Evolutionary conservation across 257 asterid species (phyloP), one percentile per base, ranked within the genome.

Genomic region (Petunia axillaris): DNA sequence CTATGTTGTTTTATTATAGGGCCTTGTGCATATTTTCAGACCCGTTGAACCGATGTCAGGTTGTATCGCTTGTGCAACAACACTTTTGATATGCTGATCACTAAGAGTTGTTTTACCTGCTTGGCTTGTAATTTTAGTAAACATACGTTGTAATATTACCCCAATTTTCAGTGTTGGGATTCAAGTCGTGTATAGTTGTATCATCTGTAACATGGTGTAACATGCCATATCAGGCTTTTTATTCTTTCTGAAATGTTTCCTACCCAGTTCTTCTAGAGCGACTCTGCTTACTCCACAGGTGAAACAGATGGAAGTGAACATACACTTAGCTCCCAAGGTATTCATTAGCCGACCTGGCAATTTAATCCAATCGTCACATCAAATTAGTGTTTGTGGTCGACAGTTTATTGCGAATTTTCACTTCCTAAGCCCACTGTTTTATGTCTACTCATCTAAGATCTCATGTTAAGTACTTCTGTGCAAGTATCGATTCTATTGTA

Each of bases 41-140:
- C 36, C 37, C 37, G 9, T 59, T 7, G 76, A 44, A 68, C 10
- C 7, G 4, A 50, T 48, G 59, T 39, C 43, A 54, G 43, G 64
- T 75, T 38, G 63, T 35, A 54, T 54, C 50, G 63, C 81, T 48
- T 78, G 81, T 78, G 81, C 76, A 64, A 63, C 55, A 14, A 64
- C 48, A 2, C 73, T 16, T 78, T 4, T 16, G 44, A 57, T 64
- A 48, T 1, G 60, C 62, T 78, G 81, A 64, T 36, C 46, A 78
- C 53, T 78, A 39, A 25, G 46, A 73, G 78, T 2, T 73, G 63
- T 73, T 60, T 50, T 73, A 4, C 78, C 78, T 73, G 0, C 52
- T 13, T 44, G 70, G 62, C 39, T 52, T 78, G 81, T 78, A 64
- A 48, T 62, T 59, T 48, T 78, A 48, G 40, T 60, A 44, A 62